phyloP scores from a whole-genome alignment of 768 basidiomycete species.

The Termitomyces heimii region DNA sequence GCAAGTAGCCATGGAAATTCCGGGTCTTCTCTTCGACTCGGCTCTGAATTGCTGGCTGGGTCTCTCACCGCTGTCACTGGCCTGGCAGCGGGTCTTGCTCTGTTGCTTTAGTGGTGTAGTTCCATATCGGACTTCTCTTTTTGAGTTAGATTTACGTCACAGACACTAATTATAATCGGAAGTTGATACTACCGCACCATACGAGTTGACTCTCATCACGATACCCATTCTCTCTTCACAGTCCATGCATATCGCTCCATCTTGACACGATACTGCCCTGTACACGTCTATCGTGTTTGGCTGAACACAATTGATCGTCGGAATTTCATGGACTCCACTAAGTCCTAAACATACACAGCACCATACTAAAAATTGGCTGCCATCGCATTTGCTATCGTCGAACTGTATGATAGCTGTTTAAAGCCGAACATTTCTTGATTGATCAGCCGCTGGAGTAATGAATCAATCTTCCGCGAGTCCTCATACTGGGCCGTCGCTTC shows the following conservation, averaged over 20 bases:
- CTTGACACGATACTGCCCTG: background rate
- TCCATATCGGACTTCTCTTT: background rate
- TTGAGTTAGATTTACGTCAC: slow-evolving; percentile 8
- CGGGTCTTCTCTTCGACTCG: slow-evolving; percentile 2
- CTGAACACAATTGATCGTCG: background rate
- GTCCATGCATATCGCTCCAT: background rate
- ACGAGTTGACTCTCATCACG: slow-evolving; percentile 5
- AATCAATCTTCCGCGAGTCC: background rate
- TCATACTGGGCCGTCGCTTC: background rate
- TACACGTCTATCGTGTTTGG: background rate
- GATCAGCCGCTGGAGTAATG: background rate
- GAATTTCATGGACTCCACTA: background rate
- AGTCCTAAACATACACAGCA: background rate
- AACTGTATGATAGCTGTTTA: no score
- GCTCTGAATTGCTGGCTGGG: slow-evolving; percentile 6
- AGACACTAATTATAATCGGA: slow-evolving; percentile 6
- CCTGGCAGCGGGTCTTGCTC: slow-evolving; percentile 13
- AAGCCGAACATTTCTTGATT: background rate
- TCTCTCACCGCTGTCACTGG: slow-evolving; percentile 10
- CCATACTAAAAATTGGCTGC: background rate
- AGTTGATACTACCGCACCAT: background rate
- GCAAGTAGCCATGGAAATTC: slow-evolving; percentile 10
- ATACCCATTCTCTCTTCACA: slow-evolving; percentile 3
- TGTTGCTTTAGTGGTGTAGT: slow-evolving; percentile 6
- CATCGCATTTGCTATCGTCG: no score